phyloP scores from a whole-genome alignment of 176 grass and related monocot genomes.

The Zoysia japonica region DNA sequence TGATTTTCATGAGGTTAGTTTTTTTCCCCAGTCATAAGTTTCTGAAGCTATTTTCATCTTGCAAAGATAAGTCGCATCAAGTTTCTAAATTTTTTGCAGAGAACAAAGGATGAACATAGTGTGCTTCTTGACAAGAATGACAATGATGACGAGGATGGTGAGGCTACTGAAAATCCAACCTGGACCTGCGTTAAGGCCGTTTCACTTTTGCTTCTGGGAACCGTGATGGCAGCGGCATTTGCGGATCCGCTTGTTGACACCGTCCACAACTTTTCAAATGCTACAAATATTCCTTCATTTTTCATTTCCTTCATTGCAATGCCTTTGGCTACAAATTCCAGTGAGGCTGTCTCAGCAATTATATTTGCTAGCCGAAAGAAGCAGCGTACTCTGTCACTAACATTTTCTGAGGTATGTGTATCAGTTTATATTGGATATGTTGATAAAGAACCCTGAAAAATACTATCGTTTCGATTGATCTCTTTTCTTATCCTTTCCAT shows the following conservation, averaged over 20 bases:
- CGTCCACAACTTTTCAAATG: conserved; percentile 81
- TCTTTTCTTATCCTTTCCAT: neutral
- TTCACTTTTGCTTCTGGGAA: conserved; percentile 72
- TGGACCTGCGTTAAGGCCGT: conserved; percentile 64
- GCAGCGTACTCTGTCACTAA: conserved; percentile 79
- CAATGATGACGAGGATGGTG: conserved; percentile 49
- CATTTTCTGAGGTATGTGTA: conserved; percentile 82
- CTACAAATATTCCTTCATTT: conserved; percentile 82
- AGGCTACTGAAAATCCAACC: conserved; percentile 57
- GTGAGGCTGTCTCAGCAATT: conserved; percentile 87
- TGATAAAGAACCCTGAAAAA: neutral
- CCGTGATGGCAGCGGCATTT: conserved; percentile 71
- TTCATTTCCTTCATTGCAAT: conserved; percentile 94
- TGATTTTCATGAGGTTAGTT: conserved; percentile 58
- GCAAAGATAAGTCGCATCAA: neutral
- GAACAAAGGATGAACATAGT: conserved; percentile 65
- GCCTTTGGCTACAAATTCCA: conserved; percentile 92
- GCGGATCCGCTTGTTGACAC: conserved; percentile 87
- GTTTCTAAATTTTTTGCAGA: conserved; percentile 53
- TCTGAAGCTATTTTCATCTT: neutral
- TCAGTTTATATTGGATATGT: conserved; percentile 3
- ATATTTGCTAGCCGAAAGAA: conserved; percentile 87
- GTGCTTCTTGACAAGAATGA: conserved; percentile 46
- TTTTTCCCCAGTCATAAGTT: conserved; percentile 2
- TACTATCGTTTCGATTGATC: neutral